phyloP scores from a whole-genome alignment of 768 basidiomycete species.

The Rhizopogon rudus region DNA sequence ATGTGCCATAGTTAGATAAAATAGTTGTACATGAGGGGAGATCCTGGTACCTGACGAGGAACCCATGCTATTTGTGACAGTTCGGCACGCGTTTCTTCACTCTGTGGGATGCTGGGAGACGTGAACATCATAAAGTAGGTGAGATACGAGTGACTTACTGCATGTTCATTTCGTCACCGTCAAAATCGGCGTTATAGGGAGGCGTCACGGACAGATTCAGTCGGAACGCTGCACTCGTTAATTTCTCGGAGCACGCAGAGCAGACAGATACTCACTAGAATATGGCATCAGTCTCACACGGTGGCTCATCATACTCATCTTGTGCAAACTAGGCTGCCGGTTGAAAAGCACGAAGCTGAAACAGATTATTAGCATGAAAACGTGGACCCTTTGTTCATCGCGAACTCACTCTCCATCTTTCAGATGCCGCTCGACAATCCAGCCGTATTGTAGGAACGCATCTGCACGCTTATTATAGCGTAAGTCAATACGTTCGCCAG shows the following conservation, averaged over 20 bases:
- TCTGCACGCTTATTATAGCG: slow-evolving; percentile 95
- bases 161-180: slow-evolving; percentile 99
- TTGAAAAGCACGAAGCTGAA: slow-evolving; percentile 89
- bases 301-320: slow-evolving; percentile 99
- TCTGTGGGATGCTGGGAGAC: slow-evolving; percentile 82
- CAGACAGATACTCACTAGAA: slow-evolving; percentile 64
- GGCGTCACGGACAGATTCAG: slow-evolving; percentile 97
- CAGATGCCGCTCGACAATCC: slow-evolving; percentile 96
- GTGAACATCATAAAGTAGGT: slow-evolving; percentile 6
- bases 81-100: slow-evolving; percentile 97
- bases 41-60: slow-evolving; percentile 72
- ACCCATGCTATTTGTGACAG: slow-evolving; percentile 99
- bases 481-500: slow-evolving; percentile 94
- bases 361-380: slow-evolving; percentile 12
- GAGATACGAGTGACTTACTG: slow-evolving; percentile 61
- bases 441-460: slow-evolving; percentile 94
- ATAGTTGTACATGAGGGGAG: background rate
- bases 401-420: slow-evolving; percentile 94
- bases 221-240: slow-evolving; percentile 69
- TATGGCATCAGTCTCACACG: slow-evolving; percentile 96
- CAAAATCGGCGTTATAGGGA: slow-evolving; percentile 99
- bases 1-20: slow-evolving; percentile 1
- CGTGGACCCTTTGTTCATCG: background rate
- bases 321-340: slow-evolving; percentile 96
- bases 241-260: slow-evolving; percentile 2